Evolutionary conservation across 1,284 basidiomycete species (phyloP), one percentile per base, ranked within the genome.

Genomic region (Rugosomyces carneus): DNA sequence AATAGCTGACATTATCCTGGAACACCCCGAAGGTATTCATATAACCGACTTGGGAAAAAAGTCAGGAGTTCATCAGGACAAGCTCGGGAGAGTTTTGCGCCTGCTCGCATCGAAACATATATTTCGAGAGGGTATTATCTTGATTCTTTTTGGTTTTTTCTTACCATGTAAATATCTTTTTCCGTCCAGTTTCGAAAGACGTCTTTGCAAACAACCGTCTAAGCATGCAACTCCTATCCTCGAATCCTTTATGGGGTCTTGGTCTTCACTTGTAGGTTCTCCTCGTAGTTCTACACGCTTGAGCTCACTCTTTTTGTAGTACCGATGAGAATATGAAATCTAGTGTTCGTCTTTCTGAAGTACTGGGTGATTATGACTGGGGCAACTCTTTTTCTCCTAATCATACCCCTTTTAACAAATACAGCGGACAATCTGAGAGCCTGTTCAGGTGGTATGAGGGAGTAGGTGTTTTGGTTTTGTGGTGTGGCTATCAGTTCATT

Each of bases 101-200:
- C 44, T 66, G 8, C 59, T 72, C 1, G 63, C 64, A 2, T 61
- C 65, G 0, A 64, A 64, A 35, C 67, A 70, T 47, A 58, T 65
- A 37, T 72, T 70, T 44, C 49, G 50, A 11, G 69, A 70, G 60
- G 65, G 66, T 67, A n/a, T n/a, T n/a, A n/a, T n/a, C n/a, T n/a
- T n/a, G n/a, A n/a, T n/a, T n/a, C n/a, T n/a, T n/a, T n/a, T 42
- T 15, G 52, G 24, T 1, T 24, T n/a, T 9, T 40, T 16, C 5
- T 1, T 19, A 15, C 18, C 2, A 18, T 2, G n/a, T 27, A 13
- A 19, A 13, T 21, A 7, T 37, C 35, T 37, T 31, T 34, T 16
- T n/a, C n/a, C 13, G 16, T 6, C 27, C 21, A 47, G 44, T 49
- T 13, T 29, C 31, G 3, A 35, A 34, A 18, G 52, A 64, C 47